Evolutionary conservation across 768 basidiomycete species (phyloP).

Genomic region (Psilocybe azurescens): DNA sequence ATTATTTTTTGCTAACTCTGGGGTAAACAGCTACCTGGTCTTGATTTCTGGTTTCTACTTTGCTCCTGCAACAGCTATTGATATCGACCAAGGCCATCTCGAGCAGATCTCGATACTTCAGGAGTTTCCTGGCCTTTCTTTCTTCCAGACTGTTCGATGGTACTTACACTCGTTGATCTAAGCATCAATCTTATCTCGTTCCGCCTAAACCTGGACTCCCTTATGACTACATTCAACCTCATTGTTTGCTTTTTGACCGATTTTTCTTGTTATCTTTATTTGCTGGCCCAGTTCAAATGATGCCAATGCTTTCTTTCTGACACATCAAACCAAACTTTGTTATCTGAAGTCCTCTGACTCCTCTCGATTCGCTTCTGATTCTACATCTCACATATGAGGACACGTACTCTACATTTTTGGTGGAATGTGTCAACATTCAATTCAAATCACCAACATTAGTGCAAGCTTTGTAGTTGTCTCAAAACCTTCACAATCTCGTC

Average conservation of each 20-base stretch:
- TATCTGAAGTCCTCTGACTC: neutral
- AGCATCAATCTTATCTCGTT: conserved; percentile 3
- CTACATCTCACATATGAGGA: conserved; percentile 5
- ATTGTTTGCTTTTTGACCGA: neutral
- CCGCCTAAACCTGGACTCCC: conserved; percentile 8
- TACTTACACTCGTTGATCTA: conserved; percentile 36
- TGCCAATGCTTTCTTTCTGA: neutral
- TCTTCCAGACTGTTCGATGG: conserved; percentile 46
- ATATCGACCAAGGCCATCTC: conserved; percentile 41
- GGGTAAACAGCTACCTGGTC: conserved; percentile 78
- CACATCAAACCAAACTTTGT: neutral
- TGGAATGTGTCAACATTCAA: neutral
- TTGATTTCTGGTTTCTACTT: conserved; percentile 92
- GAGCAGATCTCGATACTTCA: conserved; percentile 20
- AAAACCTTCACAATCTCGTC: conserved; percentile 49
- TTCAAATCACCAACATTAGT: conserved; percentile 38
- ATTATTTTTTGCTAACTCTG: conserved; percentile 11
- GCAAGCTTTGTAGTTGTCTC: conserved; percentile 60
- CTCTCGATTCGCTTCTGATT: neutral
- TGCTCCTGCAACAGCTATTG: conserved; percentile 61
- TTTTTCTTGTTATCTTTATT: conserved; percentile 1
- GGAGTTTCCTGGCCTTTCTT: conserved; percentile 42
- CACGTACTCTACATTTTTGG: neutral
- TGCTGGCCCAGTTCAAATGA: neutral
- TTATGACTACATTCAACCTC: neutral